phyloP scores from a whole-genome alignment of 2,329 filamentous ascomycete species.

The Exophiala bonariae region DNA sequence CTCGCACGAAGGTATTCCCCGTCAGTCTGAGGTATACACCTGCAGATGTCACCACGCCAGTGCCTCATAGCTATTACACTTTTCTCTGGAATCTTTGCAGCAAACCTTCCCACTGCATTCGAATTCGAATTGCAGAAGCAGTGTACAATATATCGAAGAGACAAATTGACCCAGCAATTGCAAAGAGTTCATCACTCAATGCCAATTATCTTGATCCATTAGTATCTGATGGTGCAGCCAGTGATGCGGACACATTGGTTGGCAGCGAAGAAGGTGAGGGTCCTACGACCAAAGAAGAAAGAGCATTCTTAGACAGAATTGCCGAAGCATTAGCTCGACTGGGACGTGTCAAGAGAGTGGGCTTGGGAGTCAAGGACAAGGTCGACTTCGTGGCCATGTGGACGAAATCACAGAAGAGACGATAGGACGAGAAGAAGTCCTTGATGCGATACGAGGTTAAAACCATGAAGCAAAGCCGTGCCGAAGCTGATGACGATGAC shows the following conservation, averaged over 20 bases:
- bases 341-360: constrained; percentile 84
- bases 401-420: constrained; percentile 44
- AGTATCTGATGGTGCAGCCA: constrained; percentile 35
- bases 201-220: constrained; percentile 50
- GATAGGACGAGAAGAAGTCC: constrained; percentile 20
- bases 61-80: constrained; percentile 69
- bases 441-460: too few species aligned
- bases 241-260: constrained; percentile 28
- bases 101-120: constrained; percentile 82
- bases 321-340: constrained; percentile 84
- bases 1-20: constrained; percentile 78
- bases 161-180: constrained; percentile 4
- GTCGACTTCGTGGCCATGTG: constrained; percentile 74
- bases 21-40: constrained; percentile 87
- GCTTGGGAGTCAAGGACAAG: constrained; percentile 81
- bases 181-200: constrained; percentile 37
- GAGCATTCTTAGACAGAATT: constrained; percentile 71
- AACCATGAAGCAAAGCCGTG: too few species aligned
- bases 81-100: constrained; percentile 88
- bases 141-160: constrained; percentile 41
- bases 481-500: too few species aligned
- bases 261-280: constrained; percentile 31
- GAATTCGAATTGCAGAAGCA: constrained; percentile 82
- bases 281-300: constrained; percentile 57
- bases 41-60: constrained; percentile 83